Evolutionary conservation across 129 eudicot genomes (phyloP), one percentile per base, ranked within the genome.

Genomic region (Gnaphalium uliginosum): DNA sequence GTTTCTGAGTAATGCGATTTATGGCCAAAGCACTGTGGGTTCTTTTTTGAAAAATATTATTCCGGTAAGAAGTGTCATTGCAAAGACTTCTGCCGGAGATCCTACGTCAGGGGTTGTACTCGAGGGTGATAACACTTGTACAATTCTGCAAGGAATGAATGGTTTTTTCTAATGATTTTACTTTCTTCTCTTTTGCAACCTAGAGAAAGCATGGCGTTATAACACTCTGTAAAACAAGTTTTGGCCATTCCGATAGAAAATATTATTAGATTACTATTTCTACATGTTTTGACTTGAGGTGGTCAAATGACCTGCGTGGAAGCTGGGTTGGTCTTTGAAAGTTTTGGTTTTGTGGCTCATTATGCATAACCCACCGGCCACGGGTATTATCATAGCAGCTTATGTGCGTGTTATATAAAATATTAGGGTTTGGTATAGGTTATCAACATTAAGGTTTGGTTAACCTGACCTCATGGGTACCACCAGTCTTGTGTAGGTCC

Each of bases 121-220:
- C 54, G 25, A 11, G 54, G 71, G 11, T 74, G 60, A 9, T 74
- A 43, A 48, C 64, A 64, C 51, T 30, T 75, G 79, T 63, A 75
- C 79, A 64, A 48, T 76, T 76, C 66, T 54, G 4, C 35, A 35
- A 54, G 80, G 68, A 66, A 23, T 54, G 80, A 18, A 54, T 30
- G 63, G 17, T 21, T 35, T 0, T 8, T 72, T 72, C 56, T 56
- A 4, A 56, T 22, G n/a, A 51, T 71, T n/a, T 51, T 51, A 27
- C 14, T 6, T 46, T 48, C 26, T 4, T 5, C 1, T 7, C 24
- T 43, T 19, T 23, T 6, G 29, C 23, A 4, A 7, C 21, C 2
- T 15, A 14, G 48, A 22, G 46, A 66, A 7, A 17, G 59, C 8
- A 53, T 14, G 13, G 59, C 59, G 6, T 53, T 53, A 6, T 14